Percentiles rank a stretch among this genome's conserved stretches.
Evolutionary conservation across 192 early-diverging fungal genomes (phyloP).

Genomic region (Tieghemiomyces parasiticus): DNA sequence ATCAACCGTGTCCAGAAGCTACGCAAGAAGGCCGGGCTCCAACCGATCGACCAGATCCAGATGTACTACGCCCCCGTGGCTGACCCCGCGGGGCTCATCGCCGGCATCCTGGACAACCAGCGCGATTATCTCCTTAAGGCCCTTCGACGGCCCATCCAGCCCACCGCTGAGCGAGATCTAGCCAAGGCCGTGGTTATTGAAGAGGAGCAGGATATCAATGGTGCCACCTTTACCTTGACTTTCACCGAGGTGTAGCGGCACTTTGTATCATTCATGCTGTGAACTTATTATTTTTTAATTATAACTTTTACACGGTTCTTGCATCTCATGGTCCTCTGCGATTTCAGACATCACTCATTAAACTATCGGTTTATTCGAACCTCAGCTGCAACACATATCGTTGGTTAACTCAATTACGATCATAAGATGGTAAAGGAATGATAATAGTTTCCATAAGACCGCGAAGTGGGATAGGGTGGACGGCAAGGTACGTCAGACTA

Average conservation of each 20-base stretch:
- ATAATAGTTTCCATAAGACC: no score
- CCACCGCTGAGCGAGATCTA: slow-evolving; percentile 18
- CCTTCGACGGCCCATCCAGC: slow-evolving; percentile 54
- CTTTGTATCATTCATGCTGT: no score
- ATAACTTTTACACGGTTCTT: no score
- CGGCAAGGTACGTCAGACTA: no score
- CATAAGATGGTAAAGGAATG: no score
- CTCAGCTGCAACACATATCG: no score
- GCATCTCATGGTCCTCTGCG: no score
- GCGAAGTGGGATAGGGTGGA: no score
- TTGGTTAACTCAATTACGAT: no score
- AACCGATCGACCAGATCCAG: slow-evolving; percentile 72
- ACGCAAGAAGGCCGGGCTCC: slow-evolving; percentile 88
- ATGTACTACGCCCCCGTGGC: slow-evolving; percentile 68
- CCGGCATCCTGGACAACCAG: slow-evolving; percentile 54
- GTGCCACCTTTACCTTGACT: slow-evolving; percentile 56
- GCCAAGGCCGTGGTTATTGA: slow-evolving; percentile 40
- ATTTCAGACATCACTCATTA: no score
- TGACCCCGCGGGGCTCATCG: slow-evolving; percentile 52
- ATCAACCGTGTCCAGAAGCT: slow-evolving; percentile 93
- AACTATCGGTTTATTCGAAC: no score
- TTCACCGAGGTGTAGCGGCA: slow-evolving; percentile 46
- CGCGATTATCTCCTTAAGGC: slow-evolving; percentile 49
- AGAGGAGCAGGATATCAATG: slow-evolving; percentile 65
- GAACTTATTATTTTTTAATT: no score